Conservation (phyloP, 192 early-diverging fungal species). For the Globomyces pollinis-pini region DNA sequence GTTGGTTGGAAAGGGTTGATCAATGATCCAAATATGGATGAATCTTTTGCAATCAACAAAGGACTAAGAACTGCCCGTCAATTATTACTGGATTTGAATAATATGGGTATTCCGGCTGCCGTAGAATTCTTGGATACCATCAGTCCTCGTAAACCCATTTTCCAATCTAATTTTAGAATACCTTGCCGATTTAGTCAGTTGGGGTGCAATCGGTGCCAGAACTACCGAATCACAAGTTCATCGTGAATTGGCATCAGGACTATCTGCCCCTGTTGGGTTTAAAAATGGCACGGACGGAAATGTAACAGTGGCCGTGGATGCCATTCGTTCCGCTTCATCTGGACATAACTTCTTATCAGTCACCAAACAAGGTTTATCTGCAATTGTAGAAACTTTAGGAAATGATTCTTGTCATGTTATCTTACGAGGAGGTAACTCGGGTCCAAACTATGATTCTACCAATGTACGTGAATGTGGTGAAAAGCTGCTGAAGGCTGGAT, state of each 20-base stretch:
- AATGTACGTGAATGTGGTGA: constrained; percentile 51
- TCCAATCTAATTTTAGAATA: too few species aligned
- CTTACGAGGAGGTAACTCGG: constrained; percentile 75
- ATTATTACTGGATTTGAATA: constrained; percentile 69
- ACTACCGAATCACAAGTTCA: constrained; percentile 95
- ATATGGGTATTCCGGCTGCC: constrained; percentile 76
- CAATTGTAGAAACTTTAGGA: constrained; percentile 76
- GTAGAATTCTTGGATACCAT: constrained; percentile 90
- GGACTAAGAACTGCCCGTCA: constrained; percentile 80
- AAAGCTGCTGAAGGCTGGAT: constrained; percentile 51
- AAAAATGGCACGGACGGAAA: constrained; percentile 96
- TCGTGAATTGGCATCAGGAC: constrained; percentile 87
- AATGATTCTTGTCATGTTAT: constrained; percentile 92
- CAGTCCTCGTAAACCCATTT: too few species aligned
- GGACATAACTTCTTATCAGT: constrained; percentile 91
- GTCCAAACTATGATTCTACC: constrained; percentile 83
- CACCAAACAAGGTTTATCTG: constrained; percentile 87
- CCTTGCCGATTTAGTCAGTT: constrained; percentile 84
- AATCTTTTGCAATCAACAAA: constrained; percentile 92
- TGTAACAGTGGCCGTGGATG: constrained; percentile 82
- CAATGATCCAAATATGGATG: constrained; percentile 50
- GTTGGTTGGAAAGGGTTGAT: constrained; percentile 96
- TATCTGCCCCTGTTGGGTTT: constrained; percentile 96
- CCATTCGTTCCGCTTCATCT: constrained; percentile 76
- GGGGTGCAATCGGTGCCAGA: constrained; percentile 95